These are phyloP conservation scores for Blastobotrys elegans DNA, from an alignment of 1,139 yeast genomes.

Conservation along the genomic window DNA sequence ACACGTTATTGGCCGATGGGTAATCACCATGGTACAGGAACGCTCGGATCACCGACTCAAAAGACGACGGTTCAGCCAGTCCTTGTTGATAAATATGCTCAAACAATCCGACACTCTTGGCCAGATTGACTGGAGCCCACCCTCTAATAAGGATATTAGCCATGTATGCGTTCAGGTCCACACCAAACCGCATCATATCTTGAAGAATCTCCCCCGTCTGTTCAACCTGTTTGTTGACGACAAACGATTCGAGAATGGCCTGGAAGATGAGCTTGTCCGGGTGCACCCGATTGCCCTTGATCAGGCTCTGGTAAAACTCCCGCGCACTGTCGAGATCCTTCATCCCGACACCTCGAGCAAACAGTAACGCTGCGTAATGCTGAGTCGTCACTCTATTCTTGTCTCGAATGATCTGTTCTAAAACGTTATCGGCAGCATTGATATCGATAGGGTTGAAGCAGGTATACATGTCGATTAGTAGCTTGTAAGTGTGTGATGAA, in stretches of 20 bases:
- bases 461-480: constrained; percentile 38
- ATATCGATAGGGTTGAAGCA: constrained; percentile 34
- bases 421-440: constrained; percentile 36
- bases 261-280: constrained; percentile 39
- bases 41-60: constrained; percentile 36
- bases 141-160: constrained; percentile 37
- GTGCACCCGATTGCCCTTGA: constrained; percentile 28
- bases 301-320: constrained; percentile 32
- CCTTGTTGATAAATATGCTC: constrained; percentile 27
- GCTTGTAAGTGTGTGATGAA: constrained; percentile 38
- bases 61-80: constrained; percentile 37
- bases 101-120: constrained; percentile 33
- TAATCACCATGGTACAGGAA: constrained; percentile 29
- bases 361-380: constrained; percentile 39
- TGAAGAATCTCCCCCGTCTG: constrained; percentile 32
- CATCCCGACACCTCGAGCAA: constrained; percentile 38
- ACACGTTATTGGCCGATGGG: constrained; percentile 26
- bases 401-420: constrained; percentile 31
- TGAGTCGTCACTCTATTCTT: constrained; percentile 29
- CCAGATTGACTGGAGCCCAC: constrained; percentile 34
- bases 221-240: constrained; percentile 30
- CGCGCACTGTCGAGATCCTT: constrained; percentile 34
- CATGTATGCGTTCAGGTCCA: constrained; percentile 36
- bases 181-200: constrained; percentile 35
- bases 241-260: constrained; percentile 38